Evolutionary conservation across 2,329 filamentous ascomycete species (phyloP).

Genomic region (Alternaria gansuensis): DNA sequence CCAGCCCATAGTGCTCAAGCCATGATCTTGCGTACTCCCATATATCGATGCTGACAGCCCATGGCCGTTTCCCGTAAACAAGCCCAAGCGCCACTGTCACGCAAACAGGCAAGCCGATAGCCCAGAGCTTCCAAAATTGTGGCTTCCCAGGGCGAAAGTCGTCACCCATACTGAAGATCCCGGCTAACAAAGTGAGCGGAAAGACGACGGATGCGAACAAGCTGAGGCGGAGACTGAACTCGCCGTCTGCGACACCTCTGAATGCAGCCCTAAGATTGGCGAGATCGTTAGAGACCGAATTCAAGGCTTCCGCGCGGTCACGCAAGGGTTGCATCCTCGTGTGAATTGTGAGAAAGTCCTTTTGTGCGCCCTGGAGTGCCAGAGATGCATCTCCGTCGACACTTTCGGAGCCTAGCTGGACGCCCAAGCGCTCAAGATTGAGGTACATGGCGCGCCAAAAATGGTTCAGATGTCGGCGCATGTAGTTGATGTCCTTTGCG

Average conservation of each 20-base stretch:
- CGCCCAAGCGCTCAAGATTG: constrained; percentile 22
- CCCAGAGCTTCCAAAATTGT: constrained; percentile 38
- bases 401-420: neutral
- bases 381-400: neutral
- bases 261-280: constrained; percentile 27
- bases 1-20: neutral
- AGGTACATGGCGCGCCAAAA: constrained; percentile 29
- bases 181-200: constrained; percentile 28
- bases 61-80: constrained; percentile 7
- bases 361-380: constrained; percentile 28
- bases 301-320: constrained; percentile 29
- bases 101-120: constrained; percentile 26
- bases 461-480: constrained; percentile 28
- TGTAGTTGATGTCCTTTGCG: constrained; percentile 31
- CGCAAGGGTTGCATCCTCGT: constrained; percentile 26
- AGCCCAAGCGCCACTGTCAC: constrained; percentile 1
- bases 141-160: constrained; percentile 24
- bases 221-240: constrained; percentile 22
- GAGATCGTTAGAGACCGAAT: constrained; percentile 28
- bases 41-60: neutral
- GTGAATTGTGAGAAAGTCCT: constrained; percentile 30
- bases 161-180: constrained; percentile 20
- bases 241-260: constrained; percentile 32
- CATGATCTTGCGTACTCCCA: neutral
- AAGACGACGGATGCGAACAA: constrained; percentile 2